Evolutionary conservation across 176 grass and related monocot species (phyloP), one percentile per base, ranked within the genome.

Genomic region (Eleusine coracana): DNA sequence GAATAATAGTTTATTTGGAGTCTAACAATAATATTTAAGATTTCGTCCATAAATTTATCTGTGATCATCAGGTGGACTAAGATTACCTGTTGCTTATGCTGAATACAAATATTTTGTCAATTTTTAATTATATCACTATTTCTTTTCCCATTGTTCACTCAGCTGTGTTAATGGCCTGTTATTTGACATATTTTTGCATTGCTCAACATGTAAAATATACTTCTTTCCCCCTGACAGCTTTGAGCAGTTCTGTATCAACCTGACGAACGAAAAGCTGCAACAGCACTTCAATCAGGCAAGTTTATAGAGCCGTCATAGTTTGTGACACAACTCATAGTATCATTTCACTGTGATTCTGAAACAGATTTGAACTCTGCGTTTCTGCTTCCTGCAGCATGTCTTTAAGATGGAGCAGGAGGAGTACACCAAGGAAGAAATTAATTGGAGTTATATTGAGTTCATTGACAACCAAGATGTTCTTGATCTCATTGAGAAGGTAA

Each of bases 361-460:
- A 51, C 18, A 85, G 70, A 70, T 80, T 61, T 64, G 81, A 74
- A 78, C 65, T 80, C 17, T 68, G 77, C 74, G 45, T 29, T 87
- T 83, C 36, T 79, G 76, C 62, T 83, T 87, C 20, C 71, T 89
- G 74, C 96, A 98, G 96, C 96, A 98, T 85, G 96, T 98, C 70
- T 98, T 98, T 82, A 98, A 98, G 87, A 98, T 98, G 96, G 96
- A 98, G 75, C 93, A 98, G 84, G 96, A 98, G 85, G 96, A 98
- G 82, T 98, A 98, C 81, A 98, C 96, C 16, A 98, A 93, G 88
- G 96, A 98, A 91, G 92, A 98, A 90, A 98, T 98, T 77, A 73
- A 93, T 45, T 98, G 96, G 96, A 98, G 96, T 87, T 98, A 98
- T 80, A 98, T 98, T 82, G 96, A 98, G 74, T 98, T 95, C 66